Evolutionary conservation across 1,284 basidiomycete species (phyloP), one percentile per base, ranked within the genome.

Genomic region (Trametes pubescens): DNA sequence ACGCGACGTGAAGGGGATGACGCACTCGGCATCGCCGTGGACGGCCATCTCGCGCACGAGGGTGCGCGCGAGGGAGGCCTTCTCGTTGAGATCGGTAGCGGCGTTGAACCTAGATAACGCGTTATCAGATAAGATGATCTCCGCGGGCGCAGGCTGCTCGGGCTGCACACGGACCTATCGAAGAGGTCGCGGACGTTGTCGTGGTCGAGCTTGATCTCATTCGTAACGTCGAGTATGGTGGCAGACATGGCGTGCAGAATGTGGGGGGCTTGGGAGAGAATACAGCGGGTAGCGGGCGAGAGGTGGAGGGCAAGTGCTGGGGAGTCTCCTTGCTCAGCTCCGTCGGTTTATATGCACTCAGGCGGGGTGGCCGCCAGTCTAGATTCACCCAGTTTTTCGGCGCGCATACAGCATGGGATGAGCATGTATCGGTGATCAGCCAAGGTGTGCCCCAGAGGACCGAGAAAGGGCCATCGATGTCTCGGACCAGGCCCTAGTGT

Each of bases 181-280:
- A 66, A 72, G 48, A 73, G 68, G 57, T 74, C 72, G 44, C 73
- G 69, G 59, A 74, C 69, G 62, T 73, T 74, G 65, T 73, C 69
- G 66, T 74, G 72, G 68, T 72, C 73, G 60, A 72, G 55, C 65
- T 70, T 72, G 64, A 73, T 70, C 64, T 72, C 70, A 47, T 63
- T 49, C 18, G 66, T 65, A 21, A 72, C 66, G 44, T 73, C 69
- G 44, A 73, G 65, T 26, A 62, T 26, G 48, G 37, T 35, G 59
- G 34, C 21, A 21, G 59, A 55, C 59, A 60, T 60, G 46, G 2
- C 49, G 51, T n/a, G 10, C 21, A 24, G 16, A 35, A 11, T 34
- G 24, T 14, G 29, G 38, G 18, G 43, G 43, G 18, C 4, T 2
- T 26, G n/a, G 21, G 18, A 21, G 14, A 48, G 4, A n/a, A n/a